Percentiles rank a stretch among this genome's conserved stretches.
Evolutionary conservation across 768 basidiomycete species (phyloP).

Genomic region (Rhizopogon vulgaris): DNA sequence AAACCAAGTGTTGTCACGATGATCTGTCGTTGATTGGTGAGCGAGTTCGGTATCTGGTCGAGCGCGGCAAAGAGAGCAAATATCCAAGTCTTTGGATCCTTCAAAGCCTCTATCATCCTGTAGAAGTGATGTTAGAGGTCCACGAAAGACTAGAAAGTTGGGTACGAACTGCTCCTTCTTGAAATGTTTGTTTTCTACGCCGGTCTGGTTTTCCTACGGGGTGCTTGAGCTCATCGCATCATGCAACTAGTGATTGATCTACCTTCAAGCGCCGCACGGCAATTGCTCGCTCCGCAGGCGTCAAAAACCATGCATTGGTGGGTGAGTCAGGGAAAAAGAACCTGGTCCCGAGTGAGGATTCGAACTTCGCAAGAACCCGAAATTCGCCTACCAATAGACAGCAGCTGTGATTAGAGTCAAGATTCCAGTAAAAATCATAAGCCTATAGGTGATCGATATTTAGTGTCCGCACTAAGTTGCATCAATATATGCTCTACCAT

Average conservation of each 20-base stretch:
- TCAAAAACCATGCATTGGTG: slow-evolving; percentile 70
- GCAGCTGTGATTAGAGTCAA: slow-evolving; percentile 49
- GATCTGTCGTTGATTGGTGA: slow-evolving; percentile 59
- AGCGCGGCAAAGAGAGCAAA: slow-evolving; percentile 64
- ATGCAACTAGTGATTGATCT: background rate
- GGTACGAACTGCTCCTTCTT: slow-evolving; percentile 68
- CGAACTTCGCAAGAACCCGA: background rate
- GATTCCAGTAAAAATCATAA: slow-evolving; percentile 65
- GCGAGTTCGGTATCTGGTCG: slow-evolving; percentile 59
- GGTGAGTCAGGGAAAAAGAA: slow-evolving; percentile 73
- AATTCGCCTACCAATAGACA: slow-evolving; percentile 44
- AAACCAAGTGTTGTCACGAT: slow-evolving; percentile 68
- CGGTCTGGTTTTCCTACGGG: slow-evolving; percentile 64
- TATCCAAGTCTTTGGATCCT: slow-evolving; percentile 71
- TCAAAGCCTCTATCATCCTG: slow-evolving; percentile 64
- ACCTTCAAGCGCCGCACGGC: slow-evolving; percentile 65
- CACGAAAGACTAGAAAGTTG: background rate
- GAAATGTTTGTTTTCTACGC: slow-evolving; percentile 77
- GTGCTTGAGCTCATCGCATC: background rate
- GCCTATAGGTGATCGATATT: slow-evolving; percentile 27
- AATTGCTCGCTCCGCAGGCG: slow-evolving; percentile 51
- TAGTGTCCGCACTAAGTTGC: slow-evolving; percentile 2
- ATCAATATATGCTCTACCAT: slow-evolving; percentile 36
- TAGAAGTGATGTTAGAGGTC: background rate
- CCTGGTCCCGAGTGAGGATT: slow-evolving; percentile 26